Conservation (phyloP, 179 eudicot species). For the Sideroxylon spinosum region DNA sequence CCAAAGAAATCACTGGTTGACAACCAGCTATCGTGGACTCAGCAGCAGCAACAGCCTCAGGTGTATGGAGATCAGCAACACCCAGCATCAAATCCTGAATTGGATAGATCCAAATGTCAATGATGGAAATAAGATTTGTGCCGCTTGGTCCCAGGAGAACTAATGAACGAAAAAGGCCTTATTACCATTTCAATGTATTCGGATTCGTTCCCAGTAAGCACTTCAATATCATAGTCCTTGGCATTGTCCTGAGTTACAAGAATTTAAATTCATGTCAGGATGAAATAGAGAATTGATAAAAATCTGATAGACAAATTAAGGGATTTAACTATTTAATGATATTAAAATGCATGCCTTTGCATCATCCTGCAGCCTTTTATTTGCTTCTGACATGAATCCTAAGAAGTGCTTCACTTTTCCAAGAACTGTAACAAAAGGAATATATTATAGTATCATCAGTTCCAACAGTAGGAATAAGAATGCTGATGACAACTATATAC, state of each 20-base stretch:
- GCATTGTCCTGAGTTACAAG: conserved; percentile 45
- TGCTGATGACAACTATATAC: neutral
- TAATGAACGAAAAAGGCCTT: neutral
- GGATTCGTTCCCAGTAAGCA: conserved; percentile 56
- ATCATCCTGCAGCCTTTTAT: conserved; percentile 52
- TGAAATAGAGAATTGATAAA: neutral
- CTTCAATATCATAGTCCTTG: conserved; percentile 60
- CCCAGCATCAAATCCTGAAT: conserved; percentile 87
- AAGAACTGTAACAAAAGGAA: conserved; percentile 39
- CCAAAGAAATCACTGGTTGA: conserved; percentile 39
- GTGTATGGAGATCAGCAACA: conserved; percentile 79
- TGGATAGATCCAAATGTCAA: neutral
- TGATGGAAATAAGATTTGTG: neutral
- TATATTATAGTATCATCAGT: neutral
- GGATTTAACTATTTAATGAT: neutral
- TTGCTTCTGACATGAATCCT: conserved; percentile 71
- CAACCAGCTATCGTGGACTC: conserved; percentile 64
- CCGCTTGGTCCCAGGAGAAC: neutral
- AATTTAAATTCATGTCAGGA: neutral
- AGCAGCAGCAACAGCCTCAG: conserved; percentile 79
- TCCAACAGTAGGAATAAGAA: neutral
- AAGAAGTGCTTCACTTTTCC: conserved; percentile 66
- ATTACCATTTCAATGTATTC: conserved; percentile 79
- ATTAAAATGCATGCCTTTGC: conserved; percentile 47
- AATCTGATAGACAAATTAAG: neutral